Conservation (phyloP, 768 basidiomycete species). For the Amanita exitialis region DNA sequence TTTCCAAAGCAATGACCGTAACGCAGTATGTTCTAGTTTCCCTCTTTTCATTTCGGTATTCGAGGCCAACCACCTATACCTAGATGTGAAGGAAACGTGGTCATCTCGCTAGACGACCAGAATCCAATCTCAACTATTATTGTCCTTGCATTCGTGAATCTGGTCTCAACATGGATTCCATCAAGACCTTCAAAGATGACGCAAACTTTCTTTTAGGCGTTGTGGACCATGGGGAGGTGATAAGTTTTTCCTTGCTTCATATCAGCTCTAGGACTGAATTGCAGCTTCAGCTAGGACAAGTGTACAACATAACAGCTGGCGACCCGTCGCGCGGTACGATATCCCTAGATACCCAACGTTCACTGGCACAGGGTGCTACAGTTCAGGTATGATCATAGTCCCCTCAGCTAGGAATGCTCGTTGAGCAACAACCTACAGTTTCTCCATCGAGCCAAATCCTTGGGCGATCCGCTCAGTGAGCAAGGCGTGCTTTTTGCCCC, state of each 20-base stretch:
- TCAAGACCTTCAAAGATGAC: slow-evolving; percentile 37
- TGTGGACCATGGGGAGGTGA: slow-evolving; percentile 20
- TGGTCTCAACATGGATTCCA: slow-evolving; percentile 11
- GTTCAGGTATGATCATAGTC: slow-evolving; percentile 31
- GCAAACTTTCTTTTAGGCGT: slow-evolving; percentile 48
- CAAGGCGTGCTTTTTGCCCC: not conserved
- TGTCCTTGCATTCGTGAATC: slow-evolving; percentile 38
- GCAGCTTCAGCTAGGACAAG: slow-evolving; percentile 28
- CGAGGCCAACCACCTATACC: not conserved
- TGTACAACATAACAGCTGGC: slow-evolving; percentile 57
- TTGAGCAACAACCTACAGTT: slow-evolving; percentile 20
- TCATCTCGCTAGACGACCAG: slow-evolving; percentile 41
- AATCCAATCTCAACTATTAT: slow-evolving; percentile 57
- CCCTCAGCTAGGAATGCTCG: not conserved
- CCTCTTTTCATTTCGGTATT: not conserved
- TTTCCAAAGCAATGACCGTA: slow-evolving; percentile 40
- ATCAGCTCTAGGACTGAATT: not conserved
- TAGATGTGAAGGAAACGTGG: slow-evolving; percentile 67
- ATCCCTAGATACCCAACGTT: slow-evolving; percentile 42
- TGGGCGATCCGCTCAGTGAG: slow-evolving; percentile 5
- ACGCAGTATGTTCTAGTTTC: slow-evolving; percentile 32
- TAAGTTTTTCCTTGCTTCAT: slow-evolving; percentile 3
- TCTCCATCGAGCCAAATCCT: slow-evolving; percentile 25
- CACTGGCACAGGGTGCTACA: slow-evolving; percentile 37
- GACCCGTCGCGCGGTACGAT: slow-evolving; percentile 63